These are phyloP conservation scores for Penicillium dipodomyicola DNA, from an alignment of 495 filamentous ascomycete genomes.

Conservation along the genomic window DNA sequence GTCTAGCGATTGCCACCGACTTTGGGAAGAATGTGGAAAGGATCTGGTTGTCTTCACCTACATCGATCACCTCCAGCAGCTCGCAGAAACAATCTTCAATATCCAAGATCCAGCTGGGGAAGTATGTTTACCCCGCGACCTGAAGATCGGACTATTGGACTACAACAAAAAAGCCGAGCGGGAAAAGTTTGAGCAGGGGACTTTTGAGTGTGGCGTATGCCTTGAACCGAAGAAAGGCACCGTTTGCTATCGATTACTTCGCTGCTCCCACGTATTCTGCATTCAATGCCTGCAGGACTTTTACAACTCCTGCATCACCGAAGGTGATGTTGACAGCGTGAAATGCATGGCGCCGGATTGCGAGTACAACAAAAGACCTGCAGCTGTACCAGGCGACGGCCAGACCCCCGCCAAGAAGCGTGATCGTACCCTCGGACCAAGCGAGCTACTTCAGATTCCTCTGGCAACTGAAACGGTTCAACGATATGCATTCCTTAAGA, in stretches of 20 bases:
- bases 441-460: constrained; percentile 85
- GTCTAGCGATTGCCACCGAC: constrained; percentile 52
- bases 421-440: constrained; percentile 71
- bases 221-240: constrained; percentile 89
- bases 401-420: constrained; percentile 42
- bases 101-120: constrained; percentile 52
- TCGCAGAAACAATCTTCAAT: constrained; percentile 74
- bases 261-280: constrained; percentile 91
- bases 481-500: constrained; percentile 83
- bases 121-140: constrained; percentile 42
- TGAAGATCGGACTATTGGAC: constrained; percentile 73
- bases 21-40: constrained; percentile 83
- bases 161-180: constrained; percentile 72
- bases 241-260: constrained; percentile 71
- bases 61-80: constrained; percentile 82
- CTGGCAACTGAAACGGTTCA: constrained; percentile 69
- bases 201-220: constrained; percentile 89
- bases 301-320: constrained; percentile 80
- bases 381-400: constrained; percentile 16
- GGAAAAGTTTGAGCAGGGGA: constrained; percentile 74
- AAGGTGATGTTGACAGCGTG: constrained; percentile 76
- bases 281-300: constrained; percentile 79
- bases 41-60: constrained; percentile 78
- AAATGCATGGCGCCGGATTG: constrained; percentile 77
- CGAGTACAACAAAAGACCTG: constrained; percentile 53